phyloP scores from a whole-genome alignment of 1,139 yeast genomes.

The Zygotorulaspora mrakii region DNA sequence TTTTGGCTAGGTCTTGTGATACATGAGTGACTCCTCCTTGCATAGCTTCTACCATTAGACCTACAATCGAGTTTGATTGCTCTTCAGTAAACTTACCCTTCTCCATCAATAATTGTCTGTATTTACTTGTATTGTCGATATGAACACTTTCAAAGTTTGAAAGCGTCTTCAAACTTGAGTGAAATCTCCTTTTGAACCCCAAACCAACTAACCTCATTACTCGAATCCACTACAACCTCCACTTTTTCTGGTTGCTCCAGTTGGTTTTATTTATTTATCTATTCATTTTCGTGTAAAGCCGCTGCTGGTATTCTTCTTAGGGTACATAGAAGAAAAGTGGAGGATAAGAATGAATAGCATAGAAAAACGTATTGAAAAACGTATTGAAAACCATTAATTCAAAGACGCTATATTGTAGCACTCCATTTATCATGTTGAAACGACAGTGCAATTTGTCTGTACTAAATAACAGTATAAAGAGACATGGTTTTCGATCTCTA shows the following conservation, averaged over 20 bases:
- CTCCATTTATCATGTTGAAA: not conserved
- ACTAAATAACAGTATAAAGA: not conserved
- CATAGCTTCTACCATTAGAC: constrained; percentile 69
- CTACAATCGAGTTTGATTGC: constrained; percentile 80
- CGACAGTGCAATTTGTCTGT: not conserved
- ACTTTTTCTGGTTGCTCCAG: too few relatives aligned
- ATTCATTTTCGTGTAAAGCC: too few relatives aligned
- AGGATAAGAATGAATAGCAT: too few relatives aligned
- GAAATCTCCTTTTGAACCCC: constrained; percentile 15
- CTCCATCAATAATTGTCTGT: constrained; percentile 41
- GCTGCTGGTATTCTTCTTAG: too few relatives aligned
- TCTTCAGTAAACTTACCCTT: constrained; percentile 66
- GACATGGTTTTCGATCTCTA: not conserved
- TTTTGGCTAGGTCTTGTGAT: constrained; percentile 71
- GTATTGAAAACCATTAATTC: too few relatives aligned
- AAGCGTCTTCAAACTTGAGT: constrained; percentile 9
- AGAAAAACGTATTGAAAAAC: too few relatives aligned
- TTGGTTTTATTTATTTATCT: not conserved
- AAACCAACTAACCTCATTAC: constrained; percentile 10
- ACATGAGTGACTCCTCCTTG: constrained; percentile 78
- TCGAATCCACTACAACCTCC: too few relatives aligned
- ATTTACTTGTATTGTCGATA: constrained; percentile 30
- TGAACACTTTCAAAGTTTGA: constrained; percentile 29
- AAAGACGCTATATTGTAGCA: too few relatives aligned
- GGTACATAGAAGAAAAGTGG: too few relatives aligned